Base-by-base conservation (phyloP, 1,284 basidiomycete genomes). In the Cryptococcus amylolentus region DNA sequence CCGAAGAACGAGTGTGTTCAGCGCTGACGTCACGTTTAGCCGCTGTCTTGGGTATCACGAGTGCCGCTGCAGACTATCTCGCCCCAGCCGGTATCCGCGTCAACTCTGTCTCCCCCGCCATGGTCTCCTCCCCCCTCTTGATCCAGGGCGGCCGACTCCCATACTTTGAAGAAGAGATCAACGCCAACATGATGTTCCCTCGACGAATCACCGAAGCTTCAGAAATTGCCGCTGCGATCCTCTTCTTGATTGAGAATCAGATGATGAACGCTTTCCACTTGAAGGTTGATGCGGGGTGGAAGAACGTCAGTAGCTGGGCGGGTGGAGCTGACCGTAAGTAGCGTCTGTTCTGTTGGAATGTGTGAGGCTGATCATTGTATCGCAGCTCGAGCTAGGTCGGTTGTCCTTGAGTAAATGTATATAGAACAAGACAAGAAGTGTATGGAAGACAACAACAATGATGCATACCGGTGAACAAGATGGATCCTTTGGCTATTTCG, bases 31-130 rank as follows among this genome's bases (percentile, higher is more conserved):
- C 18, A 6, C 7, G 10, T 13, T 18, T 44, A 58, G 60, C 60
- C 14, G 26, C 52, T 13, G 62, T 63, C 10, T 52, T 66, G 13
- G 64, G 64, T 27, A 63, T 66, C 28, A 53, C 57, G 7, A n/a
- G 48, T 14, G 65, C 66, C 13, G 52, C 67, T 43, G 63, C 71
- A 49, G 72, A 76, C 53, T 76, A 66, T 44, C 57, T 76, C 5
- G 73, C 68, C 18, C 71, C 73, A 4, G 62, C 59, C 20, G 73
- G 72, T 26, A 74, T 76, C 57, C 61, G 73, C 35, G 71, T 73
- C 23, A 65, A 62, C 47, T 69, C 70, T 18, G 63, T 76, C 51
- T 68, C 70, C 35, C 73, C 72, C 27, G 64, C 66, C 14, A 54
- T 71, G n/a, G 68, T 71, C 28, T 57, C 47, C 6, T 62, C 63